Evolutionary conservation across 1,284 basidiomycete species (phyloP).

Genomic region (Boletus sp.): DNA sequence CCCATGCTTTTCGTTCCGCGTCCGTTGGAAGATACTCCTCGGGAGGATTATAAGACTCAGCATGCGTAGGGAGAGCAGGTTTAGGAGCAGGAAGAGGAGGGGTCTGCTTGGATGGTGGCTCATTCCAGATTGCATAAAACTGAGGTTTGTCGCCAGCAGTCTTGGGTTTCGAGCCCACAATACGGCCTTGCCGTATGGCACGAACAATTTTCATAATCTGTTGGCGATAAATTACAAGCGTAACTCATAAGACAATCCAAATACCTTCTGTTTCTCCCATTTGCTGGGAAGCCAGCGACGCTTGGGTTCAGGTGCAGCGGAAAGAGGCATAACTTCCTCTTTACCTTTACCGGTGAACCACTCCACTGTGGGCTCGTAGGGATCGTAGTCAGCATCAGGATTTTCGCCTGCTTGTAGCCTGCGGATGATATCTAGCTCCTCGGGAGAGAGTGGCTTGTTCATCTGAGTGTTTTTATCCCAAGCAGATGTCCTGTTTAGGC

Average conservation of each 20-base stretch:
- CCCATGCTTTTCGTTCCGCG: slow-evolving; percentile 82
- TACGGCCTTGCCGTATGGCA: slow-evolving; percentile 93
- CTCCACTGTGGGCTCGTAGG: slow-evolving; percentile 90
- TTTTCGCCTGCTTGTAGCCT: slow-evolving; percentile 88
- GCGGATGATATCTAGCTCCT: slow-evolving; percentile 95
- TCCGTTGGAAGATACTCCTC: slow-evolving; percentile 95
- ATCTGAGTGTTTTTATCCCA: slow-evolving; percentile 87
- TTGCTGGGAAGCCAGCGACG: slow-evolving; percentile 95
- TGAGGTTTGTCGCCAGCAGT: slow-evolving; percentile 65
- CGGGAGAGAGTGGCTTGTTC: slow-evolving; percentile 83
- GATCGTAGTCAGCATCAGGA: slow-evolving; percentile 86
- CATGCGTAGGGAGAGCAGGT: slow-evolving; percentile 82
- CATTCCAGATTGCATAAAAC: slow-evolving; percentile 91
- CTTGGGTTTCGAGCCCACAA: slow-evolving; percentile 86
- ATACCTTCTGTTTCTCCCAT: slow-evolving; percentile 99
- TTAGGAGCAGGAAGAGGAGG: slow-evolving; percentile 94
- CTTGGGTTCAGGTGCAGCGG: slow-evolving; percentile 92
- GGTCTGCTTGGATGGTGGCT: slow-evolving; percentile 58
- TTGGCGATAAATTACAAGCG: slow-evolving; percentile 9
- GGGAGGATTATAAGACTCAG: slow-evolving; percentile 98
- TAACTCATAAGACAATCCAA: background rate
- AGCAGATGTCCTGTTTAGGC: slow-evolving; percentile 74
- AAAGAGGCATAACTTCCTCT: slow-evolving; percentile 91
- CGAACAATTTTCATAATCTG: slow-evolving; percentile 99
- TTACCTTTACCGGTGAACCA: slow-evolving; percentile 98